phyloP scores from a whole-genome alignment of 208 protist genomes.

The Leishmania arabica region DNA sequence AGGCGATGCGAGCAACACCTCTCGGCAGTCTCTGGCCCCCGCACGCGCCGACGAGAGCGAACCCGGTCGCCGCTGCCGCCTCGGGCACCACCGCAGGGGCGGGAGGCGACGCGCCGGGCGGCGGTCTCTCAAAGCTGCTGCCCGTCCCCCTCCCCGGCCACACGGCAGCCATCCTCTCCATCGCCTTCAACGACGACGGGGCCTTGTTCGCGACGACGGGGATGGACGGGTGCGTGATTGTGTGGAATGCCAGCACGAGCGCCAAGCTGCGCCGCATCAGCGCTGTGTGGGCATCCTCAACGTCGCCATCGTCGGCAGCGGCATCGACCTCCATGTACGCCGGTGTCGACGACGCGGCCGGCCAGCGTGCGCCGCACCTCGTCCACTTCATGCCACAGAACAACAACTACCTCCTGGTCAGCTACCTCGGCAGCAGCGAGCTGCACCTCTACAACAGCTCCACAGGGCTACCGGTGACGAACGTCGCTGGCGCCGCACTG shows the following conservation, averaged over 20 bases:
- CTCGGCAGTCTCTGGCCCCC: slow-evolving; percentile 39
- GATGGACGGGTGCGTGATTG: slow-evolving; percentile 53
- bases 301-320: slow-evolving; percentile 4
- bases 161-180: slow-evolving; percentile 45
- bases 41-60: slow-evolving; percentile 1
- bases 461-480: slow-evolving; percentile 57
- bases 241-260: slow-evolving; percentile 48
- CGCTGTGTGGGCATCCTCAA: slow-evolving; percentile 13
- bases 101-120: background rate
- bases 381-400: slow-evolving; percentile 70
- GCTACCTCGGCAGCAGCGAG: slow-evolving; percentile 38
- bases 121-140: slow-evolving; percentile 5
- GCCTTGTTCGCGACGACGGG: slow-evolving; percentile 48
- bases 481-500: slow-evolving; percentile 18
- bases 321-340: background rate
- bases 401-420: slow-evolving; percentile 77
- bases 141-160: slow-evolving; percentile 39
- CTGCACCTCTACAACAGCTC: slow-evolving; percentile 71
- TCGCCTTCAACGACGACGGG: slow-evolving; percentile 62
- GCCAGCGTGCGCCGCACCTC: slow-evolving; percentile 28
- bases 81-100: background rate
- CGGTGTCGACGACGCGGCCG: background rate
- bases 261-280: slow-evolving; percentile 60
- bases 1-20: slow-evolving; percentile 25
- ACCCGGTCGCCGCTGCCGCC: background rate